Evolutionary conservation across 345 rosid species (phyloP).

Genomic region (Cardamine resedifolia): DNA sequence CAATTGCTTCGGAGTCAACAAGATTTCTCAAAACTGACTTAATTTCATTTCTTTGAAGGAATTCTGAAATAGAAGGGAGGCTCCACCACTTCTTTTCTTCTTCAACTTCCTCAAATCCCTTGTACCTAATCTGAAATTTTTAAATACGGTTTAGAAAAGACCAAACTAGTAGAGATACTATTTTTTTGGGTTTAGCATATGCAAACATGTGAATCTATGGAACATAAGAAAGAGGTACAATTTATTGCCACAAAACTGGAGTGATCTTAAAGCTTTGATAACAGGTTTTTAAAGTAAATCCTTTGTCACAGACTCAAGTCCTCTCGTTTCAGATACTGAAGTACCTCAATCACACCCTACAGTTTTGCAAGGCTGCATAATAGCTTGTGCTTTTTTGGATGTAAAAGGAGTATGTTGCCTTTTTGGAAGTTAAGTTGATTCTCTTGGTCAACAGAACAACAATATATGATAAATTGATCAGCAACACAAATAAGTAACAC

Average conservation of each 20-base stretch:
- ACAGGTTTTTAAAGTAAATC: not conserved
- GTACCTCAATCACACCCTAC: not conserved
- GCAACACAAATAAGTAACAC: not conserved
- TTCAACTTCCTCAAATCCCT: conserved; percentile 72
- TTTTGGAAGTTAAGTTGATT: conserved; percentile 5
- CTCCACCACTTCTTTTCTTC: conserved; percentile 85
- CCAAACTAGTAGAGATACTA: conserved; percentile 1
- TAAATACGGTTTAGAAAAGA: not conserved
- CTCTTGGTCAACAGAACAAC: not conserved
- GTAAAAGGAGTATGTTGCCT: not conserved
- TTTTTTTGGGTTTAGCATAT: not conserved
- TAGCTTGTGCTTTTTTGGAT: not conserved
- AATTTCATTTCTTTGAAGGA: conserved; percentile 64
- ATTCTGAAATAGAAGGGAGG: conserved; percentile 66
- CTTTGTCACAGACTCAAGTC: not conserved
- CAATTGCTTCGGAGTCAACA: conserved; percentile 66
- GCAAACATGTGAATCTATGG: not conserved
- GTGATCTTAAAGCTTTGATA: not conserved
- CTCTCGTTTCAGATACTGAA: not conserved
- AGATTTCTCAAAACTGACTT: conserved; percentile 56
- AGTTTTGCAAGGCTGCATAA: not conserved
- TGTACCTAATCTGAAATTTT: conserved; percentile 66
- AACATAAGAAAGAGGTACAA: not conserved
- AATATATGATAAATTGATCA: not conserved
- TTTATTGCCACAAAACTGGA: not conserved